Evolutionary conservation across 2,329 filamentous ascomycete genomes (phyloP).

Genomic region (Byssoonygena ceratinophila): DNA sequence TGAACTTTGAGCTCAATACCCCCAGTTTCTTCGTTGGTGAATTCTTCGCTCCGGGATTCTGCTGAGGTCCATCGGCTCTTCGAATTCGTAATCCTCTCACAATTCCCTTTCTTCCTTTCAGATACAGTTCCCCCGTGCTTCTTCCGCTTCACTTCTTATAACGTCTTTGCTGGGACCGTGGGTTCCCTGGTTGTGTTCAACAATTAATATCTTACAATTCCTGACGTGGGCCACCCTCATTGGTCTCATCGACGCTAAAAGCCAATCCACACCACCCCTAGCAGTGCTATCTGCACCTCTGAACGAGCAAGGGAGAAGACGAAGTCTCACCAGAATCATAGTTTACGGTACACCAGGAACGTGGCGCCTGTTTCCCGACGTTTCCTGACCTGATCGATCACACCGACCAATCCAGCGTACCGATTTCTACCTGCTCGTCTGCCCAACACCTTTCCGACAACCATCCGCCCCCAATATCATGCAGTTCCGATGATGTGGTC

Average conservation of each 20-base stretch:
- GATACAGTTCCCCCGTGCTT: neutral
- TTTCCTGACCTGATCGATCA: neutral
- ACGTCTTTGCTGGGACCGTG: conserved; percentile 8
- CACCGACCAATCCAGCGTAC: conserved; percentile 2
- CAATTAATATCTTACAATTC: conserved; percentile 3
- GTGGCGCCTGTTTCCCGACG: conserved; percentile 9
- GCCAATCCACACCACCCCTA: conserved; percentile 10
- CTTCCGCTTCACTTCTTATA: conserved; percentile 12
- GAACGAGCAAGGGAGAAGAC: conserved; percentile 1
- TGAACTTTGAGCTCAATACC: no score
- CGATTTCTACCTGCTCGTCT: neutral
- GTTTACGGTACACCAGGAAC: conserved; percentile 11
- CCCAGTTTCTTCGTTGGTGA: no score
- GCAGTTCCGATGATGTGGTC: conserved; percentile 8
- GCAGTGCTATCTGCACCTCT: conserved; percentile 6
- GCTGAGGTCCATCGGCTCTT: neutral
- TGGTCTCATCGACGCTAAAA: conserved; percentile 14
- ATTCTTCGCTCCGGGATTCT: neutral
- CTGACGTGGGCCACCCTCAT: conserved; percentile 17
- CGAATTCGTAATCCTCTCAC: neutral
- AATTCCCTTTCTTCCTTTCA: neutral
- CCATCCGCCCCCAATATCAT: neutral
- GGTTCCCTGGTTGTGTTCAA: conserved; percentile 10
- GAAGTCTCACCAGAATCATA: conserved; percentile 1
- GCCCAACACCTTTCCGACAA: conserved; percentile 6